Evolutionary conservation across 2,329 filamentous ascomycete species (phyloP), one percentile per base, ranked within the genome.

Genomic region (Cytospora paraplurivora): DNA sequence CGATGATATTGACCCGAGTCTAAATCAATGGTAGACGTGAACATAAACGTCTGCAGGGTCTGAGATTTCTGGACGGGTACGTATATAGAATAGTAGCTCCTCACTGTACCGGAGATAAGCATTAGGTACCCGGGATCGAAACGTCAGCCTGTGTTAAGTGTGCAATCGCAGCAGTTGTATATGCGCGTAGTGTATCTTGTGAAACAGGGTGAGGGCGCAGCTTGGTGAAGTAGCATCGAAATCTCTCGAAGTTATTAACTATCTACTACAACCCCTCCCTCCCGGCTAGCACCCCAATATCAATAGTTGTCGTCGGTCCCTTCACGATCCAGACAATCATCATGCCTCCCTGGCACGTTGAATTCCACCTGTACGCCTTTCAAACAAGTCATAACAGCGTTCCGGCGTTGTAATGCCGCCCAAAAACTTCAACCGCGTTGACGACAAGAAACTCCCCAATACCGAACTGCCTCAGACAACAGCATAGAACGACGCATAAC

Each of bases 401-500:
- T 33, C 27, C 33, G 12, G 12, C 38, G 37, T 73, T 67, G 41
- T 34, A 37, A 8, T 38, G 27, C 6, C 33, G 32, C 19, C 44
- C n/a, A 5, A 15, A 35, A 27, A 19, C 55, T 47, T 27, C 33
- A 10, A 44, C 33, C 32, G n/a, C 44, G 27, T 27, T 47, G n/a
- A 38, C 15, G 11, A 35, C 7, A 50, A 11, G 11, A 11, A 50
- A 37, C 15, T 44, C 47, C 19, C 13, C 15, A 34, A 51, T 55
- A 47, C 55, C 59, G 41, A 37, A 21, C 7, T 8, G 7, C 33
- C 49, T 74, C 67, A 93, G 38, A 93, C 72, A 17, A 93, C 81
- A 10, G 93, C 92, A 81, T 95, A 96, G 4, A 93, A 95, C 73
- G 93, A 94, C 3, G 91, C 93, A 76, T 99, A 99, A 77, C 93